These are phyloP conservation scores for Candida saitoana DNA, from an alignment of 805 yeast species.

Conservation along the genomic window DNA sequence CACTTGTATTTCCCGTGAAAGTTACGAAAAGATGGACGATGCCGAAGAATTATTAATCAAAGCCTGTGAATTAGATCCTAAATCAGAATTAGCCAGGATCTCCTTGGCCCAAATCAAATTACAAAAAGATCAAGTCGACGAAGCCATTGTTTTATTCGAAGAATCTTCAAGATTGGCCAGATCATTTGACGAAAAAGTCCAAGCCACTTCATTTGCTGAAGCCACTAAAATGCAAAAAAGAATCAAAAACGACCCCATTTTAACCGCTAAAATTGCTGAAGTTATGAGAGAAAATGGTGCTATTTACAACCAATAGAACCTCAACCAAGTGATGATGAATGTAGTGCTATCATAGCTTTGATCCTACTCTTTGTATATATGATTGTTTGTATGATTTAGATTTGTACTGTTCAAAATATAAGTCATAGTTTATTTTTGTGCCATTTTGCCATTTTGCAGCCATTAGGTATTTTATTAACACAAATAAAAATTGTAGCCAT, in stretches of 20 bases:
- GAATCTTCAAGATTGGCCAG: constrained; percentile 80
- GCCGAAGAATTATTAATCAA: constrained; percentile 64
- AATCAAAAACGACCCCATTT: constrained; percentile 64
- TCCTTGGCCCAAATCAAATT: constrained; percentile 89
- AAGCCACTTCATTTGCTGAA: constrained; percentile 87
- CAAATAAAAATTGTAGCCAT: no score
- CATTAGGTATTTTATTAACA: not conserved
- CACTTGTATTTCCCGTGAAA: constrained; percentile 57
- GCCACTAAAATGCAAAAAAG: constrained; percentile 87
- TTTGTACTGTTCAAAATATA: not conserved
- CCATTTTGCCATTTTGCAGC: not conserved
- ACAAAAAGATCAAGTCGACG: constrained; percentile 76
- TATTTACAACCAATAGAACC: constrained; percentile 10
- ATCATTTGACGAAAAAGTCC: constrained; percentile 79
- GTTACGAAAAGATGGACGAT: constrained; percentile 43
- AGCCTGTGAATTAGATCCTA: constrained; percentile 83
- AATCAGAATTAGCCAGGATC: constrained; percentile 82
- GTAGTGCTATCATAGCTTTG: not conserved
- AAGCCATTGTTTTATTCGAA: constrained; percentile 78
- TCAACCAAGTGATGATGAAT: not conserved
- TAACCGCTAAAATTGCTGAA: constrained; percentile 60
- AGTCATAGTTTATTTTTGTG: not conserved
- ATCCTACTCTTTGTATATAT: constrained; percentile 3
- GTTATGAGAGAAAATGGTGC: constrained; percentile 37
- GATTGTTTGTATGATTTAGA: constrained; percentile 4